A percentile compares a stretch with the other conserved stretches of the same genome.
Evolutionary conservation across 306 rosid genomes (phyloP).

Genomic region (Dryas octopetala): DNA sequence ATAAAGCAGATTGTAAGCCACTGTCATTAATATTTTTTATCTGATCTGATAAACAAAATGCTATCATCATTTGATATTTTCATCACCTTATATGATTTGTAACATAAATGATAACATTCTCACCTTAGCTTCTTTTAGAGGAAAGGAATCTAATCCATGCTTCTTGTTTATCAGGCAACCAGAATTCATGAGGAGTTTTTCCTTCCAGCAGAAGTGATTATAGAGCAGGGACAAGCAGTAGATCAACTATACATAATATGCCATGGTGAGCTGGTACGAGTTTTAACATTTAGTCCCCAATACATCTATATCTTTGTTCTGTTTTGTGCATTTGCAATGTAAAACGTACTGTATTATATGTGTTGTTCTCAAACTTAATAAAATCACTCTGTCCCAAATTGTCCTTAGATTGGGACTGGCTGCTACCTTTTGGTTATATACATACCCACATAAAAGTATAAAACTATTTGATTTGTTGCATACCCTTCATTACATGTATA

Average conservation of each 20-base stretch:
- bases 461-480: not conserved
- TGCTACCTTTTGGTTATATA: not conserved
- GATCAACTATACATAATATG: slow-evolving; percentile 59
- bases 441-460: not conserved
- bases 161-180: slow-evolving; percentile 44
- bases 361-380: not conserved
- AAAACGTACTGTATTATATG: not conserved
- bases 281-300: not conserved
- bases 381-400: not conserved
- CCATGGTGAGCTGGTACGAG: slow-evolving; percentile 61
- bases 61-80: not conserved
- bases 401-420: not conserved
- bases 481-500: not conserved
- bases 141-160: slow-evolving; percentile 6
- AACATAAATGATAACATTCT: not conserved
- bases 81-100: not conserved
- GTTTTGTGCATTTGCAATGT: not conserved
- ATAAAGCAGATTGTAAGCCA: slow-evolving; percentile 59
- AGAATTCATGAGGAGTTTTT: slow-evolving; percentile 61
- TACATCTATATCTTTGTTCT: not conserved
- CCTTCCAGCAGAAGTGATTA: slow-evolving; percentile 58
- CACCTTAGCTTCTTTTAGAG: slow-evolving; percentile 14
- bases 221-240: slow-evolving; percentile 51
- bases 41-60: not conserved
- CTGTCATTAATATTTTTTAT: not conserved